Percentiles rank a stretch among this genome's conserved stretches.
Evolutionary conservation across 768 basidiomycete genomes (phyloP).

Genomic region (Suillus subaureus): DNA sequence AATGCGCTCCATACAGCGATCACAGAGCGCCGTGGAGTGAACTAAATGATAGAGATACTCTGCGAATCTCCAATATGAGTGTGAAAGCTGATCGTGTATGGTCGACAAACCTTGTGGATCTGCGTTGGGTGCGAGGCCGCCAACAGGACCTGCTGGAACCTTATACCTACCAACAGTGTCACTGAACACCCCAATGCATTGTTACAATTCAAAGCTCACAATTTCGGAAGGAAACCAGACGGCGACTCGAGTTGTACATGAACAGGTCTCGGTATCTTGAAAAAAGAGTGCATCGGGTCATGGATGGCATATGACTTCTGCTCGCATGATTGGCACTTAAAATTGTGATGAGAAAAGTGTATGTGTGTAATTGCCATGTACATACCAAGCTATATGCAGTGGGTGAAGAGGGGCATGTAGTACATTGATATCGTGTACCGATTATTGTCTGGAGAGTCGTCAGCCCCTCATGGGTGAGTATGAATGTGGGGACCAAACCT

Average conservation of each 20-base stretch:
- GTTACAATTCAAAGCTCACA: slow-evolving; percentile 46
- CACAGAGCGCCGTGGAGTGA: slow-evolving; percentile 77
- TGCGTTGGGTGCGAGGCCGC: slow-evolving; percentile 35
- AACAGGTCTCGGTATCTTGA: slow-evolving; percentile 84
- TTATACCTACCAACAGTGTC: slow-evolving; percentile 55
- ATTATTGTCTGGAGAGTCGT: slow-evolving; percentile 56
- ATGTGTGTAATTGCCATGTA: neutral
- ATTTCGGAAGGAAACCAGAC: slow-evolving; percentile 63
- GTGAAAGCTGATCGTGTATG: neutral
- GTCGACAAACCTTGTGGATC: slow-evolving; percentile 58
- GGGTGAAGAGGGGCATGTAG: slow-evolving; percentile 80
- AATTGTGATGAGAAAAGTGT: slow-evolving; percentile 1
- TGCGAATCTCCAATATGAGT: slow-evolving; percentile 26
- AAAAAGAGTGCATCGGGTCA: slow-evolving; percentile 84
- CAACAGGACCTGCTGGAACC: slow-evolving; percentile 58
- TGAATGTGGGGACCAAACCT: slow-evolving; percentile 41
- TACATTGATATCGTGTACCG: slow-evolving; percentile 87
- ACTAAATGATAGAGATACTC: slow-evolving; percentile 63
- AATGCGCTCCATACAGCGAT: slow-evolving; percentile 82
- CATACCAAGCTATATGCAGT: slow-evolving; percentile 71
- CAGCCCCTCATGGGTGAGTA: neutral
- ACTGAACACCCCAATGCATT: slow-evolving; percentile 14
- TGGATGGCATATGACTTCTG: slow-evolving; percentile 75
- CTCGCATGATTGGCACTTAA: slow-evolving; percentile 83
- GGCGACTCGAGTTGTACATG: slow-evolving; percentile 57